Evolutionary conservation across 768 basidiomycete genomes (phyloP), one percentile per base, ranked within the genome.

Genomic region (Lactifluus echinatus): DNA sequence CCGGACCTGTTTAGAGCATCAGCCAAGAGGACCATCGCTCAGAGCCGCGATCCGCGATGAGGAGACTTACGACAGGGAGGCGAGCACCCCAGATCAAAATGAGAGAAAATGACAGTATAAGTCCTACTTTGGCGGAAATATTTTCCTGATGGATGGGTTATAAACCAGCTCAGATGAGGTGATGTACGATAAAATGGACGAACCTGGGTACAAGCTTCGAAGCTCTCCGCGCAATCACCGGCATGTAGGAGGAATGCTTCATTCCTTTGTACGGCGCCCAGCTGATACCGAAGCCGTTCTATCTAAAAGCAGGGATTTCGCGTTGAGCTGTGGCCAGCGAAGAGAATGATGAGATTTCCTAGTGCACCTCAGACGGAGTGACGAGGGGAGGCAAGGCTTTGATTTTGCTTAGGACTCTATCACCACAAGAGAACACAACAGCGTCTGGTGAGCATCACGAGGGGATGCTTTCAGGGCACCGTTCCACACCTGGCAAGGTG

Each of bases 141-240:
- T 91, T 89, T 73, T 90, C 82, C 89, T 92, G 63, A 17, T 37
- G 43, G 34, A n/a, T 10, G 28, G 8, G 15, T 31, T 2, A 37
- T 2, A n/a, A n/a, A 4, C 5, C 8, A 8, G 21, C 26, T n/a
- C 44, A 46, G 40, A 23, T 37, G 19, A 23, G 31, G 14, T 17
- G 10, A 24, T 15, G 14, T 53, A 53, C 34, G 55, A 26, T 4
- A 0, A 34, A 28, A 28, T 28, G n/a, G 37, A 75, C 79, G 65
- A 67, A 90, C 89, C 60, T 90, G 82, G 0, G 89, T 92, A 68
- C 91, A 93, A 0, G 90, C 91, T 64, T 89, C 87, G 66, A 95
- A 94, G 68, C 89, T 87, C 70, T 94, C 91, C n/a, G 92, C 93
- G 65, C 96, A 99, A 66, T 99, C 96, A 2, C 96, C 96, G 0